Base-by-base conservation (phyloP, 1,139 yeast genomes). In the Zygoascus hellenicus region DNA sequence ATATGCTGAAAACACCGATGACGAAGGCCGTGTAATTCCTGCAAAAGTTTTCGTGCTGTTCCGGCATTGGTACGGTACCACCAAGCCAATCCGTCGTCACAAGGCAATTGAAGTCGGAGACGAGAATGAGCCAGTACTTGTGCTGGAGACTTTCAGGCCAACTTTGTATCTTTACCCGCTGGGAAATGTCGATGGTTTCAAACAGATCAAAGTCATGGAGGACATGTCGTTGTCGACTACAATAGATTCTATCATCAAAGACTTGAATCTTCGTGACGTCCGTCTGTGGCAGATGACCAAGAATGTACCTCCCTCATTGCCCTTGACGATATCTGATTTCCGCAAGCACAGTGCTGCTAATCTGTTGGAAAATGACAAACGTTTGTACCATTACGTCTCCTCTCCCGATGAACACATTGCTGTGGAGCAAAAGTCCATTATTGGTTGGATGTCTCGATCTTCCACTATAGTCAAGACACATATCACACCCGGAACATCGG, bases 401-500 rank as follows among this genome's bases (percentile, higher is more conserved):
- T n/a, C 40, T 29, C 17, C 35, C 28, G 17, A 28, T 28, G 46
- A 43, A 22, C 43, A 44, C 28, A 14, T 49, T 7, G 45, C 45
- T 32, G 44, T 49, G n/a, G 51, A 49, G 19, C 47, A 45, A 9
- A 46, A 41, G 14, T 43, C 49, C 2, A 41, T 42, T 4, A 34
- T 43, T 15, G 51, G 51, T 13, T 49, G 51, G 51, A 38, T 48
- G 28, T 46, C 50, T 2, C 22, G 42, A 11, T 28, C 39, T 9
- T 35, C 42, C 6, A 46, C 45, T 5, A 26, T 46, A 5, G 29
- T 45, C 7, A 34, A 40, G 16, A 36, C 40, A 36, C 26, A 17
- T 30, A 38, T 43, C 19, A 37, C 39, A 7, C 46, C 46, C 10
- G 88, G 87, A 3, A 69, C 69, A 1, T 67, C 72, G 7, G 98